Evolutionary conservation across 352 stramenopile species (phyloP), one percentile per base, ranked within the genome.

Genomic region (Pythium monospermum): DNA sequence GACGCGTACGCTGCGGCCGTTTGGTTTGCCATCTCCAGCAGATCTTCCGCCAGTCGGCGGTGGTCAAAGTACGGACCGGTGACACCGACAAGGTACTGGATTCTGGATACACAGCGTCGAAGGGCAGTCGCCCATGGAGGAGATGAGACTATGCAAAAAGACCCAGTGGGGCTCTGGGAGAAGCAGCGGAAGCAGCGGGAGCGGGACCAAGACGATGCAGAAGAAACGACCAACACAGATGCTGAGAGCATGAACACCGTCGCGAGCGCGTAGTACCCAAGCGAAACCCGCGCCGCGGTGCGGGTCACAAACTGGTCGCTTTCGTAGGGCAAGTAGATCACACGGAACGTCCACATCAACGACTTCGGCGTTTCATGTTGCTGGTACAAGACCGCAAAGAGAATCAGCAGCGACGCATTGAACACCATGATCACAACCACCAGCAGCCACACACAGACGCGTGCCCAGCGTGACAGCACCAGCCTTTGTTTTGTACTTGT

Each of bases 21-120:
- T 27, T 60, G 53, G 1, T 12, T n/a, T 13, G 13, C 8, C 2
- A 48, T 18, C 27, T 63, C 47, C 21, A 50, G 16, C 1, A 18
- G 15, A 19, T 51, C 44, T 8, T 40, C 46, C 16, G 59, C 39
- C 16, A 57, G 4, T 6, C 47, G 30, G 3, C 53, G 40, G 10
- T 38, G 3, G 16, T 43, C 43, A 31, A 68, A 68, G 39, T 60
- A 53, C n/a, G 30, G 28, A 2, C 59, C 59, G 1, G 36, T 41
- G 1, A 62, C 27, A 12, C 49, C 53, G 12, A 59, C 18, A 2
- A 42, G 13, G 13, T 6, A n/a, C 15, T 51, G 28, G 30, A 28
- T 41, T 15, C 19, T 26, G 22, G 15, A 6, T 8, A 28, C n/a
- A 22, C 40, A 47, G 7, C 25, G 22, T 25, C 33, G 21, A 12